Base-by-base conservation (phyloP, 805 yeast genomes). In the Lipomyces starkeyi region DNA sequence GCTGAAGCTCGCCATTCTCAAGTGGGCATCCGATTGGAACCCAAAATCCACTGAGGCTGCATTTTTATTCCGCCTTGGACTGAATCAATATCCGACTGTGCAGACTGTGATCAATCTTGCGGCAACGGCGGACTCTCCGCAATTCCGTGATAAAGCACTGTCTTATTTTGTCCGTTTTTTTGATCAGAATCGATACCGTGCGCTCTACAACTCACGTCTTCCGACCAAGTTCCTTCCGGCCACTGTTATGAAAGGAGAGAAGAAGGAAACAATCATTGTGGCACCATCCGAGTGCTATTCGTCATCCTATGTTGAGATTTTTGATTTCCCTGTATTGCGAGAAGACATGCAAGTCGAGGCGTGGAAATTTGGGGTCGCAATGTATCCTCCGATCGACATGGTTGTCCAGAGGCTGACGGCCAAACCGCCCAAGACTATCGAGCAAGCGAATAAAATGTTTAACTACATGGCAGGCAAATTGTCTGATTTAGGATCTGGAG, bases 291-390 rank as follows among this genome's bases (percentile, higher is more conserved):
- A 69, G 29, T 69, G 72, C 56, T 69, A 53, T 52, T 60, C 71
- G 6, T 63, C 71, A 20, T 40, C 63, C 0, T 70, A 72, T 11
- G 73, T 74, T 2, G 70, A 56, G 4, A 17, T 68, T 40, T 79
- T 80, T 71, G 78, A 75, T 1, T 73, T 76, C 20, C 76, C 78
- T 0, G 76, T 79, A 0, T 70, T 80, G 13, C 63, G 64, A 0
- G 66, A 65, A 6, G 58, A 59, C 14, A 64, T 74, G 40, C 71
- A 67, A 9, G 63, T 68, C 6, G 77, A 74, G 34, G 78, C 77
- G 5, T 71, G 75, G 70, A 72, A 74, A 34, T 71, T 80, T 9
- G 81, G 81, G 1, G 76, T 80, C 1, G 63, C 54, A 11, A 56
- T 60, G 32, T 64, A 72, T 14, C 82, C 83, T 2, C 62, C 71